phyloP scores from a whole-genome alignment of 2,329 filamentous ascomycete genomes.

The Alternaria alternata region DNA sequence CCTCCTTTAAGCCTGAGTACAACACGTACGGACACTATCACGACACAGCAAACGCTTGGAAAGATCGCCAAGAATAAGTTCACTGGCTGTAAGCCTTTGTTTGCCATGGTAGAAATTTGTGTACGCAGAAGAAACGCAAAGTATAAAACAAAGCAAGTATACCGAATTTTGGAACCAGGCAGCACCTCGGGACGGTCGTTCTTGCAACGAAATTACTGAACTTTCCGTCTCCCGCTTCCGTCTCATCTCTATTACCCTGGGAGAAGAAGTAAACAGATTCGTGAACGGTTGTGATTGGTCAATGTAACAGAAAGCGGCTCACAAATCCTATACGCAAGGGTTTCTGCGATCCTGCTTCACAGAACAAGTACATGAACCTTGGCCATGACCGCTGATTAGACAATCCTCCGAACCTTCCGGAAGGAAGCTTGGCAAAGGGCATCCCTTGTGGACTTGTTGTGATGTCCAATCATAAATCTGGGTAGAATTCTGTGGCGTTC shows the following conservation, averaged over 20 bases:
- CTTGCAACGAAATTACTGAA: not conserved
- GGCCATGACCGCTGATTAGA: not conserved
- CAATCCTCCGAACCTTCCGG: too few species aligned
- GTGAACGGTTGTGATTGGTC: not conserved
- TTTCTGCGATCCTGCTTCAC: not conserved
- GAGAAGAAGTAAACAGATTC: not conserved
- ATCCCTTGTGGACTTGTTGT: not conserved
- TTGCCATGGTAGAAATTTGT: not conserved
- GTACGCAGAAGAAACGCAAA: not conserved
- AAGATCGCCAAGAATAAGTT: slow-evolving; percentile 16
- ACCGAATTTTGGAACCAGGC: not conserved
- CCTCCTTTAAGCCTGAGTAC: slow-evolving; percentile 3
- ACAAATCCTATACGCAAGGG: not conserved
- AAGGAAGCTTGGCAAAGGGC: not conserved
- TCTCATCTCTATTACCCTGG: not conserved
- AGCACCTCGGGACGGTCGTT: not conserved
- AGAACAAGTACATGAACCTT: not conserved
- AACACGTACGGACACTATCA: slow-evolving; percentile 1
- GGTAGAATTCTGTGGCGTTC: not conserved
- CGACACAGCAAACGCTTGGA: slow-evolving; percentile 1
- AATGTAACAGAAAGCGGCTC: not conserved
- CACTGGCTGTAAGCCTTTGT: slow-evolving; percentile 9
- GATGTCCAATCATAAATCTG: not conserved
- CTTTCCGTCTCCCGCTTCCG: not conserved
- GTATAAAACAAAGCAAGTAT: not conserved